Evolutionary conservation across 495 filamentous ascomycete species (phyloP), one percentile per base, ranked within the genome.

Genomic region (Ramalina intermedia): DNA sequence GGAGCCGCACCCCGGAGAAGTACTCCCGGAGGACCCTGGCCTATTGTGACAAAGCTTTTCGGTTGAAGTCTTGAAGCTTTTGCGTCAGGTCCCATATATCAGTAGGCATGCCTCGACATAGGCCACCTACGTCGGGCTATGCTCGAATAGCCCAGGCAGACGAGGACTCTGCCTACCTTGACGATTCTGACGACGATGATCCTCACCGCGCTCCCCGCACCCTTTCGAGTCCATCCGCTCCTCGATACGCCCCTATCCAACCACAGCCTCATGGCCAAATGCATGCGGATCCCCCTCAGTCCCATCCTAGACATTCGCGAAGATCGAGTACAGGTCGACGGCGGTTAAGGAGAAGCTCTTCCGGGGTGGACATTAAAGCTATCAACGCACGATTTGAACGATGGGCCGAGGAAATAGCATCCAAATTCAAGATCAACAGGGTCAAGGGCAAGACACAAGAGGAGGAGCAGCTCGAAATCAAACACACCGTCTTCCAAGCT

Each of bases 381-480:
- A 96, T 99, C 64, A 99, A 99, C 66, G 89, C 91, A 48, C 79
- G 91, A 42, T 70, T 99, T 17, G 91, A 99, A 63, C 73, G 85
- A 55, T 99, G 91, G 91, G 93, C 93, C 37, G 90, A 95, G 55
- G 90, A 99, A 68, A 96, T 99, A 58, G 90, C 93, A 26, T 84
- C 83, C 55, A 93, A 93, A 58, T 96, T 98, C 76, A 96, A 94
- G 69, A 85, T 88, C 57, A 70, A 75, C 49, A 79, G 77, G 37
- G 78, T 81, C 53, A 89, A 83, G 63, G 85, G 84, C 26, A 84
- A 76, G 62, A 76, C 73, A 17, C 69, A 75, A 23, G 84, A 89
- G 54, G 88, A 93, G 55, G 87, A 89, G 63, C 82, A 79, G 43
- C 73, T 95, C 29, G 93, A 99, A 66, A 99, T 99, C 43, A 87